Base-by-base conservation (phyloP, 2,329 filamentous ascomycete genomes). In the Ceratocystis colombiana region DNA sequence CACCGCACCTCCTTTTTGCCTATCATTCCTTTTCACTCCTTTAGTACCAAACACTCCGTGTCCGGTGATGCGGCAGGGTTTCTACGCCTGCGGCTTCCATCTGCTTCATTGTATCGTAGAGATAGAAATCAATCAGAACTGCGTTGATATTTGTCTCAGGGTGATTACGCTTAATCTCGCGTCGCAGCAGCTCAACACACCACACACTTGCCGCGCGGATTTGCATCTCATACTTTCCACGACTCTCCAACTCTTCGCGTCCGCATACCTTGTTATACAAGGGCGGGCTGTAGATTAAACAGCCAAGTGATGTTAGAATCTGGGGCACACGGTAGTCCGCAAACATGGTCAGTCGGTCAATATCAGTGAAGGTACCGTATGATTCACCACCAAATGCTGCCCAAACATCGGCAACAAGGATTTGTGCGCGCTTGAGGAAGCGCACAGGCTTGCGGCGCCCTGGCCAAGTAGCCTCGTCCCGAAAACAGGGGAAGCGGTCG, bases 261-360 rank as follows among this genome's bases (percentile, higher is more conserved):
- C 80, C 79, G 41, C 82, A 81, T 71, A 99, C 87, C 17, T 86
- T 82, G 44, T 82, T 80, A 63, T 91, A 86, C 57, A 99, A 78
- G 0, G 86, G 82, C 0, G 94, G 94, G 69, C 89, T 92, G 76
- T 94, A 96, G 71, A 84, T 85, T 62, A 99, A 77, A 67, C 91
- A 93, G 20, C 89, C 89, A 57, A 97, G 79, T 8, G 85, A 85
- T 71, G 92, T 85, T 44, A 99, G 82, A 71, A 96, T 94, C 77
- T 99, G 94, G 15, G 95, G 95, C 65, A 99, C 88, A 55, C 94
- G 88, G 74, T 99, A 99, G 77, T 99, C 94, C 73, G 94, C 92
- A 78, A 99, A 99, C 87, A 97, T 97, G 68, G 94, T 99, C 72
- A 99, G 88, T 74, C 91, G 90, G 76, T 94, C 88, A 71, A 99